phyloP scores from a whole-genome alignment of 148 eudicot species.

The Persicaria maculosa region DNA sequence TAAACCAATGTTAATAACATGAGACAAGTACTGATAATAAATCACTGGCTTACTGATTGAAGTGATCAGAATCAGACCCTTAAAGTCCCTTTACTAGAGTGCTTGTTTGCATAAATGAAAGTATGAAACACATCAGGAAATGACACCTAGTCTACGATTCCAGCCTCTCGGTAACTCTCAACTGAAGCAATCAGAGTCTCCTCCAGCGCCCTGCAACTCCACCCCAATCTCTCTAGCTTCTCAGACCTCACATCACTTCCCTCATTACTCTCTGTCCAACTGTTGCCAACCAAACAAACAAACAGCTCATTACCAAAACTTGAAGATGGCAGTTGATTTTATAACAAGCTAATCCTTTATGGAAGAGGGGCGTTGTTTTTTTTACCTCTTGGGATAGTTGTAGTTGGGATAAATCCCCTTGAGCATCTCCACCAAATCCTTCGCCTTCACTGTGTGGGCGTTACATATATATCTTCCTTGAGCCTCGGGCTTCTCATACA shows the following conservation, averaged over 20 bases:
- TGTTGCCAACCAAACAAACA: conserved; percentile 9
- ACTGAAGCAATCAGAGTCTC: conserved; percentile 37
- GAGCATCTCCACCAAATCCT: conserved; percentile 49
- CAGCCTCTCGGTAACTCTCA: conserved; percentile 29
- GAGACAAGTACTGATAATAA: too few species aligned
- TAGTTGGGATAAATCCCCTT: conserved; percentile 26
- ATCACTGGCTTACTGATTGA: too few species aligned
- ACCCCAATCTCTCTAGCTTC: conserved; percentile 43
- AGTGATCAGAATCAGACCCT: too few species aligned
- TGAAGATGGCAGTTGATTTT: not conserved
- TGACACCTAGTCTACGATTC: conserved; percentile 15
- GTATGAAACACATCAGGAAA: not conserved
- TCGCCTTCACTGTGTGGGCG: conserved; percentile 26
- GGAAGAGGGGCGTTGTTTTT: not conserved
- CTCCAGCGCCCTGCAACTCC: conserved; percentile 38
- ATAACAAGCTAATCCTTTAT: not conserved
- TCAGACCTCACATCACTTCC: conserved; percentile 20
- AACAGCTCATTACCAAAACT: not conserved
- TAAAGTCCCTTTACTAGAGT: too few species aligned
- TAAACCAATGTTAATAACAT: too few species aligned
- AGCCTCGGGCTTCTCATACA: conserved; percentile 69
- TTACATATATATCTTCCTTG: conserved; percentile 69
- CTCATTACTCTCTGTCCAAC: conserved; percentile 22
- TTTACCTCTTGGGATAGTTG: conserved; percentile 33
- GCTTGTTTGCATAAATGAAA: not conserved